Percentiles rank a stretch among this genome's conserved stretches.
These are phyloP conservation scores for Conoideocrella luteorostrata DNA, from an alignment of 2,329 filamentous ascomycete species.

Conservation along the genomic window DNA sequence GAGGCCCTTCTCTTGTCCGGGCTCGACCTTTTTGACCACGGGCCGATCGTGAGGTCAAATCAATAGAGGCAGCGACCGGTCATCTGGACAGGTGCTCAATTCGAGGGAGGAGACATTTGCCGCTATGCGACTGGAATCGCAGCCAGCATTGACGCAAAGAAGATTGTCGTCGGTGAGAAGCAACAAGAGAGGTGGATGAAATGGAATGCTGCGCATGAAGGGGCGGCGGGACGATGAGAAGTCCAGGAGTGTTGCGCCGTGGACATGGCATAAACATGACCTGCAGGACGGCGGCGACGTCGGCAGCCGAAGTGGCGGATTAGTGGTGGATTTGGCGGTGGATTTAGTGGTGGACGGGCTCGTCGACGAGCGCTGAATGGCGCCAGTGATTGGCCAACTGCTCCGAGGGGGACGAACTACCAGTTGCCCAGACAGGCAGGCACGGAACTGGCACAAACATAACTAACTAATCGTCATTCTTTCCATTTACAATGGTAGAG, in stretches of 20 bases:
- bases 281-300: background rate
- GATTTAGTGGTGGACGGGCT: background rate
- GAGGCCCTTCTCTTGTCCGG: too few relatives aligned
- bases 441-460: too few relatives aligned
- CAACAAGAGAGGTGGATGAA: background rate
- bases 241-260: background rate
- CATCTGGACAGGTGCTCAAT: slow-evolving; percentile 1
- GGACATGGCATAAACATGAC: too few relatives aligned
- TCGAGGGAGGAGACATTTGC: slow-evolving; percentile 7
- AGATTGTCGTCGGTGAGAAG: background rate
- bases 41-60: slow-evolving; percentile 1
- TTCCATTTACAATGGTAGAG: too few relatives aligned
- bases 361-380: background rate
- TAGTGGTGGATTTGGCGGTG: background rate
- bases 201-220: too few relatives aligned
- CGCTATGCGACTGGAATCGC: background rate
- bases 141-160: background rate
- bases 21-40: background rate
- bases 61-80: slow-evolving; percentile 4
- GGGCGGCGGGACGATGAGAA: too few relatives aligned
- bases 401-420: too few relatives aligned
- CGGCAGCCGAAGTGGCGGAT: background rate
- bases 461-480: too few relatives aligned
- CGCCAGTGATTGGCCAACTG: background rate
- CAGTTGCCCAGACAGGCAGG: too few relatives aligned